A percentile compares a stretch with the other conserved stretches of the same genome.
Evolutionary conservation across 2,329 filamentous ascomycete genomes (phyloP).

Genomic region (Talaromyces verruculosus): DNA sequence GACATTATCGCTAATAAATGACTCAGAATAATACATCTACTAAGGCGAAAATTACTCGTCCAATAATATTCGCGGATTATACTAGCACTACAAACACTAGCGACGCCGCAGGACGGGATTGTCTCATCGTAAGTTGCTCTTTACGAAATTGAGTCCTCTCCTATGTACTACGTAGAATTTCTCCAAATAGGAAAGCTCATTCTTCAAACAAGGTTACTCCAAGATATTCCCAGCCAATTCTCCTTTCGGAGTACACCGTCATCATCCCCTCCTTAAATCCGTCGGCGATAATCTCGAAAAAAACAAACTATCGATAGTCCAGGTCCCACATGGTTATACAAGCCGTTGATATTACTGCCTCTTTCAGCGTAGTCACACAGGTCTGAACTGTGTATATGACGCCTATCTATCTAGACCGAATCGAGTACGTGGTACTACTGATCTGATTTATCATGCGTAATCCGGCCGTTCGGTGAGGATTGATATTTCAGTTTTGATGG

Average conservation of each 20-base stretch:
- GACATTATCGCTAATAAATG: not conserved
- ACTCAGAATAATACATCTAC: not conserved
- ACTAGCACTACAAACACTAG: not conserved
- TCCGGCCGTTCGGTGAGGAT: not conserved
- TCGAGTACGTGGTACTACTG: not conserved
- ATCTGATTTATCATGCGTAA: not conserved
- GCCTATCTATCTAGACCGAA: not conserved
- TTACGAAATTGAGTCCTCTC: not conserved
- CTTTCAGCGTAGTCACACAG: not conserved
- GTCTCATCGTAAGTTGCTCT: not conserved
- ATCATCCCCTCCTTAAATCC: not conserved
- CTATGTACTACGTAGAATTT: not conserved
- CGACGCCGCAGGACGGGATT: not conserved
- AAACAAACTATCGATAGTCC: not conserved
- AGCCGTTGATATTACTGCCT: constrained; percentile 4
- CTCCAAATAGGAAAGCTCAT: not conserved
- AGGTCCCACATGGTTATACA: not conserved
- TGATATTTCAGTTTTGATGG: not conserved
- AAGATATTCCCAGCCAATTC: too few species aligned
- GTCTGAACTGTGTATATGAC: not conserved
- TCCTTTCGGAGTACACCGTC: not conserved
- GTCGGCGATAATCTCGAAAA: not conserved
- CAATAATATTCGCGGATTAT: not conserved
- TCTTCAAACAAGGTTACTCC: not conserved
- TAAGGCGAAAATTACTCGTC: not conserved